Conservation (phyloP, 2,329 filamentous ascomycete genomes). For the Davidsoniella neocaledoniae region DNA sequence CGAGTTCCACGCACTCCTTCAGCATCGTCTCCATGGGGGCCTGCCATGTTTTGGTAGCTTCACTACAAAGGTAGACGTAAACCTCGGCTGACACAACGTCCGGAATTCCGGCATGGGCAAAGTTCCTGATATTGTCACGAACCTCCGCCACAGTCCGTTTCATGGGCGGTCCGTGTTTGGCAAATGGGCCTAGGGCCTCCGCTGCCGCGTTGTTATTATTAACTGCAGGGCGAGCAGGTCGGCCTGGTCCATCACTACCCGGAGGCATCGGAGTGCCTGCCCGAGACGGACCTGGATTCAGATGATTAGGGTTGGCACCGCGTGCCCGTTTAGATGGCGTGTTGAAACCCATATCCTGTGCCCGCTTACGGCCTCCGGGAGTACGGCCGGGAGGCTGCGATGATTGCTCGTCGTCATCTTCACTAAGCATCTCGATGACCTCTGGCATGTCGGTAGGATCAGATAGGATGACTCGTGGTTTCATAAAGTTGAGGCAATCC, state of each 20-base stretch:
- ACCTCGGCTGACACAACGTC: slow-evolving; percentile 42
- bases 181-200: slow-evolving; percentile 20
- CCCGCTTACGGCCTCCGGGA: slow-evolving; percentile 2
- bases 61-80: slow-evolving; percentile 38
- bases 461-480: slow-evolving; percentile 29
- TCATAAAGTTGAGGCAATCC: slow-evolving; percentile 27
- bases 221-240: not conserved
- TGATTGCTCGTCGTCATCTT: slow-evolving; percentile 21
- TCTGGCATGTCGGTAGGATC: slow-evolving; percentile 20
- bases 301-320: slow-evolving; percentile 13
- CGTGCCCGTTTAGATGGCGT: slow-evolving; percentile 23
- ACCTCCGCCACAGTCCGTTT: slow-evolving; percentile 32
- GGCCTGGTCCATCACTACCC: not conserved
- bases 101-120: slow-evolving; percentile 40
- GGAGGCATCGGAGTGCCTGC: not conserved
- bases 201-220: not conserved
- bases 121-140: slow-evolving; percentile 34
- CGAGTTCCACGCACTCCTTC: slow-evolving; percentile 26
- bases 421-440: slow-evolving; percentile 24
- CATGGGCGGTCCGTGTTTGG: slow-evolving; percentile 19
- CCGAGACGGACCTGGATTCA: not conserved
- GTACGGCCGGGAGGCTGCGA: slow-evolving; percentile 13
- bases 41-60: slow-evolving; percentile 43
- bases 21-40: slow-evolving; percentile 33
- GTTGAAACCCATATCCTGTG: slow-evolving; percentile 15